Base-by-base conservation (phyloP, 306 rosid species). In the Prunus mongolica region DNA sequence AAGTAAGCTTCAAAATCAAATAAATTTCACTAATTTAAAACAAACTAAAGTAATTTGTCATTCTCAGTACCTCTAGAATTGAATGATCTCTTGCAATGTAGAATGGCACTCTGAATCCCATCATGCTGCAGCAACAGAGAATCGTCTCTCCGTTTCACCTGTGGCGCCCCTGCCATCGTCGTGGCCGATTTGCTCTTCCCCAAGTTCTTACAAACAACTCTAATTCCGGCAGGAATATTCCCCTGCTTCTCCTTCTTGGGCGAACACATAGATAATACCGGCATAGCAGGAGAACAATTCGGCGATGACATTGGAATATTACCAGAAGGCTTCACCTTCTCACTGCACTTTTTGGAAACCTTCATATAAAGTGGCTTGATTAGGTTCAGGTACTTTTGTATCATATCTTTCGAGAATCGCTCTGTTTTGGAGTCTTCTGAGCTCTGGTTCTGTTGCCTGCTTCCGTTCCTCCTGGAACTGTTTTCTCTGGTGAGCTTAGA, bases 91-190 rank as follows among this genome's bases (percentile, higher is more conserved):
- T 95, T 95, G 93, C 98, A 95, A 74, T 95, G 97, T 22, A 95
- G 82, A 69, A 95, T 95, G 72, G 98, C 98, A 60, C 98, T 83
- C 76, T 95, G 96, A 9, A 95, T 95, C 30, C 97, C 98, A 83
- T 92, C 97, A 55, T 89, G 72, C 16, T 95, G 98, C 70, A 76
- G 85, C 79, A 76, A 67, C 66, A 92, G 79, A 54, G 98, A 87
- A 65, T 95, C 98, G 64, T 92, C 90, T 74, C 90, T 87, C 79
- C 85, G 84, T 19, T 77, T 88, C 63, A 82, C 85, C 66, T 89
- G 85, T 41, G 84, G 74, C 69, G 82, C 60, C 6, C 60, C 75
- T 61, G 84, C 88, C 64, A 62, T 78, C 58, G 85, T 66, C 12
- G 89, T 80, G n/a, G 93, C 78, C 11, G 97, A 92, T 79, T 82